phyloP scores from a whole-genome alignment of 768 basidiomycete genomes.

The Pholiota molesta region DNA sequence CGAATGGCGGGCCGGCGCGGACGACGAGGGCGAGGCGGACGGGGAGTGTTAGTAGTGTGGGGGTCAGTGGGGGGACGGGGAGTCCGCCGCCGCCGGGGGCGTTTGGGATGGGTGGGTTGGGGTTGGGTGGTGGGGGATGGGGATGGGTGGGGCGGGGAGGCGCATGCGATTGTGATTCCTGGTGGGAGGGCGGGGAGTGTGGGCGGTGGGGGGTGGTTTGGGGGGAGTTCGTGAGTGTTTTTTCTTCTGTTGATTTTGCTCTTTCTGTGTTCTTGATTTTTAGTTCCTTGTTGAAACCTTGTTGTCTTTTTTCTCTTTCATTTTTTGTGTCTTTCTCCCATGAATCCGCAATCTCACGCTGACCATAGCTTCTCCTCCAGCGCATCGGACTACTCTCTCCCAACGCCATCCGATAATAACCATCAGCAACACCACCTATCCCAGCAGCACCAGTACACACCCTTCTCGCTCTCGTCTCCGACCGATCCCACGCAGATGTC shows the following conservation, averaged over 20 bases:
- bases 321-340: too few relatives aligned
- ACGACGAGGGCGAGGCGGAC: conserved; percentile 59
- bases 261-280: too few relatives aligned
- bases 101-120: conserved; percentile 4
- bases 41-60: conserved; percentile 61
- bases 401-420: conserved; percentile 38
- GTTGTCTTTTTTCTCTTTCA: too few relatives aligned
- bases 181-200: conserved; percentile 16
- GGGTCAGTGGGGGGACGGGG: not conserved
- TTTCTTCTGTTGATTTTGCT: too few relatives aligned
- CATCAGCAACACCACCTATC: conserved; percentile 27
- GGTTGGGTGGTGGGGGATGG: conserved; percentile 28
- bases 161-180: conserved; percentile 76
- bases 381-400: conserved; percentile 44
- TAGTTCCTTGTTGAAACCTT: too few relatives aligned
- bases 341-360: not conserved
- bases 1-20: conserved; percentile 46
- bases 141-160: conserved; percentile 33
- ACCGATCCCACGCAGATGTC: not conserved
- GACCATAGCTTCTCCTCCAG: conserved; percentile 17
- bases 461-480: conserved; percentile 31
- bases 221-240: conserved; percentile 31
- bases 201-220: conserved; percentile 30
- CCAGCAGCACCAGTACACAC: conserved; percentile 31
- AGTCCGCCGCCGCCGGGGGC: not conserved